Evolutionary conservation across 768 basidiomycete species (phyloP).

Genomic region (Lepiota venenata): DNA sequence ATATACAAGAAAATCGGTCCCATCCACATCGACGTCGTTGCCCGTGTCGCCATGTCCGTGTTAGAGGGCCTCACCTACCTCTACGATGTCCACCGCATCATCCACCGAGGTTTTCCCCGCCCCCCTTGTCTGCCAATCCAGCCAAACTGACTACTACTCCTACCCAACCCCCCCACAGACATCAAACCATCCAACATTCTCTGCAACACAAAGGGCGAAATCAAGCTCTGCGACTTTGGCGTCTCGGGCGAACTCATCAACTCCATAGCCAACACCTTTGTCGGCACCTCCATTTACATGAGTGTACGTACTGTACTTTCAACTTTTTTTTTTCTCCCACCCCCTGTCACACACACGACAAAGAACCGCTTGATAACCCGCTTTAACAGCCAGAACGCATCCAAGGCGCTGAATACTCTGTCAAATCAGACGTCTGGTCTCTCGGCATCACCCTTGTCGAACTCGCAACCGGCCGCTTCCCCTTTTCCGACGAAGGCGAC

Average conservation of each 20-base stretch:
- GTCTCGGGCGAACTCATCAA: constrained; percentile 99
- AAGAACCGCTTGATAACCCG: background rate
- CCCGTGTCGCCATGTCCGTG: constrained; percentile 89
- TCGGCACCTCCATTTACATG: constrained; percentile 99
- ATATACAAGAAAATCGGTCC: constrained; percentile 95
- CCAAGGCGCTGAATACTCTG: constrained; percentile 96
- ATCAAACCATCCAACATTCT: constrained; percentile 99
- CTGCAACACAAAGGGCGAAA: constrained; percentile 89
- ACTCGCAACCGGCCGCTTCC: constrained; percentile 95
- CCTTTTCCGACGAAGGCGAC: constrained; percentile 76
- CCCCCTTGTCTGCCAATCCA: background rate
- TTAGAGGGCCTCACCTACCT: constrained; percentile 94
- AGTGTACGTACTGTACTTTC: constrained; percentile 60
- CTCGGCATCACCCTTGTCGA: constrained; percentile 96
- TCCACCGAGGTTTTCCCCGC: constrained; percentile 80
- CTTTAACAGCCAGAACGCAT: constrained; percentile 88
- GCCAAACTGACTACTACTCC: background rate
- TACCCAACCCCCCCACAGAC: no score
- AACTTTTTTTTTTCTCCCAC: background rate
- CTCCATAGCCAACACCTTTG: constrained; percentile 98
- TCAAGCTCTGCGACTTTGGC: constrained; percentile 99
- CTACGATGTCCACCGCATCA: constrained; percentile 96
- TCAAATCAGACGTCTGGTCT: constrained; percentile 99
- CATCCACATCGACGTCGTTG: constrained; percentile 91
- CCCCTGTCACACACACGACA: constrained; percentile 1